These are phyloP conservation scores for Chaetoscypha palmicola DNA, from an alignment of 2,329 filamentous ascomycete genomes.

Conservation along the genomic window DNA sequence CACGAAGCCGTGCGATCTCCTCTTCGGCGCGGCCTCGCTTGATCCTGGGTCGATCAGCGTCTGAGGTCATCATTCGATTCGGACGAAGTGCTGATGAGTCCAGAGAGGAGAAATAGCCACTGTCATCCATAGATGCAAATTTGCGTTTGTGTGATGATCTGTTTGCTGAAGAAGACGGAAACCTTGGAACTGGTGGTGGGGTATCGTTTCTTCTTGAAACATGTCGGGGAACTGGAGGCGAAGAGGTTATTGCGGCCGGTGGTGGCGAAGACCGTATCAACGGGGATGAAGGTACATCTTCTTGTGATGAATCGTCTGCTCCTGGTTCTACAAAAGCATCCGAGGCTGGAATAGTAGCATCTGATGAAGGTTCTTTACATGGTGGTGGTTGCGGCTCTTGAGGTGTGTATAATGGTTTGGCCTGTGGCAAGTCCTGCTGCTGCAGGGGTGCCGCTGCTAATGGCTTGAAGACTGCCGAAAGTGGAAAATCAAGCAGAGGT, in stretches of 20 bases:
- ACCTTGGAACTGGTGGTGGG: slow-evolving; percentile 61
- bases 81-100: slow-evolving; percentile 83
- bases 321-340: slow-evolving; percentile 52
- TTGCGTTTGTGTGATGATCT: slow-evolving; percentile 64
- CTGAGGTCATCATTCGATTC: slow-evolving; percentile 65
- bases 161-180: slow-evolving; percentile 54
- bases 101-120: slow-evolving; percentile 92
- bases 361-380: slow-evolving; percentile 59
- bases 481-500: slow-evolving; percentile 18
- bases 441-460: slow-evolving; percentile 19
- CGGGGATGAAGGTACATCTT: slow-evolving; percentile 29
- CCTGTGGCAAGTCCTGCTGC: slow-evolving; percentile 18
- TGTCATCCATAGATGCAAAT: slow-evolving; percentile 77
- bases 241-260: slow-evolving; percentile 71
- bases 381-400: slow-evolving; percentile 20
- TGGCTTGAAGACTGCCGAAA: slow-evolving; percentile 22
- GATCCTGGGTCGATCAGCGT: slow-evolving; percentile 70
- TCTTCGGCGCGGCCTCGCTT: slow-evolving; percentile 91
- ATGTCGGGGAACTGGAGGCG: slow-evolving; percentile 68
- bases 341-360: slow-evolving; percentile 69
- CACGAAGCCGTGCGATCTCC: slow-evolving; percentile 87
- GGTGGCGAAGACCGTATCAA: slow-evolving; percentile 63
- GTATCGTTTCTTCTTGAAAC: slow-evolving; percentile 58
- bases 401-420: slow-evolving; percentile 16
- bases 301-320: slow-evolving; percentile 38